These are phyloP conservation scores for Magnolia officinalis DNA, from an alignment of 164 flowering plant species.

Conservation along the genomic window DNA sequence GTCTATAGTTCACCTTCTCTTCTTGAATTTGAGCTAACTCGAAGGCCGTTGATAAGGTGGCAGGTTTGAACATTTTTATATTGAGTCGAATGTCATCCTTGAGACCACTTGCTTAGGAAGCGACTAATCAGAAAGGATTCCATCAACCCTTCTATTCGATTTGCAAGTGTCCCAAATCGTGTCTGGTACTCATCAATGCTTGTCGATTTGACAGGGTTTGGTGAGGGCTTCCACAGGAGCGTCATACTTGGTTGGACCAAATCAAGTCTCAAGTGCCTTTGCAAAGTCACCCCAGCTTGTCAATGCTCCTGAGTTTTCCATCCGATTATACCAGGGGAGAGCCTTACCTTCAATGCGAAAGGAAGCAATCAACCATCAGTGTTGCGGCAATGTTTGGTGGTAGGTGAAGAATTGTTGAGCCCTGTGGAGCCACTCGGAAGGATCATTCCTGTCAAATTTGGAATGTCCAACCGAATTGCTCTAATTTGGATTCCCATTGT, in stretches of 20 bases:
- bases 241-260: background rate
- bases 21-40: background rate
- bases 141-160: background rate
- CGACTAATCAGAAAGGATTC: background rate
- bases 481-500: conserved; percentile 1
- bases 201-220: background rate
- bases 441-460: background rate
- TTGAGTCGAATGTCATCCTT: conserved; percentile 3
- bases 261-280: background rate
- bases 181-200: background rate
- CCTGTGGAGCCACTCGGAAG: background rate
- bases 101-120: conserved; percentile 4
- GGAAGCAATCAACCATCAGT: background rate
- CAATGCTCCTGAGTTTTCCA: background rate
- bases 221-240: background rate
- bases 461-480: conserved; percentile 9
- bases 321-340: conserved; percentile 1
- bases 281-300: conserved; percentile 5
- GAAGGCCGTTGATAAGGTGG: background rate
- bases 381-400: background rate
- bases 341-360: conserved; percentile 7
- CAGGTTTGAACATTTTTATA: background rate
- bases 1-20: background rate
- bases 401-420: conserved; percentile 7
- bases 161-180: background rate